A percentile compares a stretch with the other conserved stretches of the same genome.
These are phyloP conservation scores for Penicillium sp. DNA, from an alignment of 2,329 filamentous ascomycete species.

Conservation along the genomic window DNA sequence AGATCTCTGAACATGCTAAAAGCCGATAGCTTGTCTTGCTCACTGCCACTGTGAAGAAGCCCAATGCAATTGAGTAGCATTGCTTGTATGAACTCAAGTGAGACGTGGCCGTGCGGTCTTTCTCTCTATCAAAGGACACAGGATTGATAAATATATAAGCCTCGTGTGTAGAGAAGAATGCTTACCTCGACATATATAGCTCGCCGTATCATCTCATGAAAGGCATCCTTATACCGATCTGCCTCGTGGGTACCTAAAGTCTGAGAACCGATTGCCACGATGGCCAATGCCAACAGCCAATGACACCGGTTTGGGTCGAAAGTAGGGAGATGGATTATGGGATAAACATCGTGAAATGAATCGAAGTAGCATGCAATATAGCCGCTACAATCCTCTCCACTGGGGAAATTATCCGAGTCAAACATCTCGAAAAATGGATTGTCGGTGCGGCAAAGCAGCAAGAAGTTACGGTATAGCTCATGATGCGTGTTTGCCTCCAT, in stretches of 20 bases:
- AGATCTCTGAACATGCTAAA: conserved; percentile 28
- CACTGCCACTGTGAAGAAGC: conserved; percentile 25
- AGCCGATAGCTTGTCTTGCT: conserved; percentile 22
- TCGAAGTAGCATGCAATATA: conserved; percentile 37
- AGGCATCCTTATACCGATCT: conserved; percentile 29
- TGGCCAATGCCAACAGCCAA: conserved; percentile 40
- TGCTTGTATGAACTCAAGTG: conserved; percentile 30
- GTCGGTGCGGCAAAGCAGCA: conserved; percentile 28
- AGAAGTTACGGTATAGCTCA: conserved; percentile 28
- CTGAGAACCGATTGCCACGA: conserved; percentile 41
- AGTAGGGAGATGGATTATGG: conserved; percentile 37
- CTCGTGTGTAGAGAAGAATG: background rate
- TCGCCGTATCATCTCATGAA: conserved; percentile 42
- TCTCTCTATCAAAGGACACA: conserved; percentile 22
- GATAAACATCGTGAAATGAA: conserved; percentile 39
- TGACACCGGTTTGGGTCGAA: conserved; percentile 36
- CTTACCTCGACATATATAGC: conserved; percentile 35
- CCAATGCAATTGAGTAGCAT: conserved; percentile 33
- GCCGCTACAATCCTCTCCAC: conserved; percentile 20
- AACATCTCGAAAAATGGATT: conserved; percentile 31
- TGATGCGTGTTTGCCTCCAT: conserved; percentile 28
- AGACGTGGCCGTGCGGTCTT: conserved; percentile 13
- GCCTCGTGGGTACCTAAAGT: conserved; percentile 25
- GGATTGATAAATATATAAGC: conserved; percentile 2
- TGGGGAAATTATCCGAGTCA: conserved; percentile 29